A percentile compares a stretch with the other conserved stretches of the same genome.
phyloP scores from a whole-genome alignment of 169 alveolate species.

The Eimeria sp. region DNA sequence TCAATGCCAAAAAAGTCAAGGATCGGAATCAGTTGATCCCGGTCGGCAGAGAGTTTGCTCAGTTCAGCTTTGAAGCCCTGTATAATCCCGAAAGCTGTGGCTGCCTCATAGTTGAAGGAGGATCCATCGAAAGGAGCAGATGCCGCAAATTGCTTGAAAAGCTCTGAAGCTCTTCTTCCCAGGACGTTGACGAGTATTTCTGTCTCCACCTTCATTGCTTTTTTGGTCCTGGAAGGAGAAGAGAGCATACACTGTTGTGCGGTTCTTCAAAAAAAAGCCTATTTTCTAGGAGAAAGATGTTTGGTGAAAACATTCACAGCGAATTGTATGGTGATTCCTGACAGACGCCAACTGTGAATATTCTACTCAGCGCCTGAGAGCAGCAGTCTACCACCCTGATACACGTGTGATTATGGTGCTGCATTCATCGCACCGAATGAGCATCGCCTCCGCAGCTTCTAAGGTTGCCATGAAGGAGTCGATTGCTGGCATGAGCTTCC shows the following conservation, averaged over 20 bases:
- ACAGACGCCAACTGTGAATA: neutral
- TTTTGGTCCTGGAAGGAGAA: conserved; percentile 65
- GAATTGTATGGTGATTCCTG: neutral
- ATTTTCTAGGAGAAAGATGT: neutral
- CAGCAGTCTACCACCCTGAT: neutral
- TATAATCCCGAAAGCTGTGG: conserved; percentile 76
- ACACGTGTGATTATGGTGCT: neutral
- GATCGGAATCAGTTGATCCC: conserved; percentile 74
- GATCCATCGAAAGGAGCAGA: conserved; percentile 81
- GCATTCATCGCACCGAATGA: conserved; percentile 34
- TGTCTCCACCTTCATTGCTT: conserved; percentile 78
- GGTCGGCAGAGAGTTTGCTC: conserved; percentile 62
- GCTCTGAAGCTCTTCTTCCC: conserved; percentile 76
- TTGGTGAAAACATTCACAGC: neutral
- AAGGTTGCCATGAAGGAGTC: conserved; percentile 75
- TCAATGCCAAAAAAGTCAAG: conserved; percentile 83
- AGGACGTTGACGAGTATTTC: conserved; percentile 59
- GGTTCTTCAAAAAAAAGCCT: neutral
- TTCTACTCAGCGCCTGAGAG: neutral
- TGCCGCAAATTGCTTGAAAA: conserved; percentile 52
- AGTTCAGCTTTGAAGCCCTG: conserved; percentile 75
- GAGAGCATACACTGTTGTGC: neutral
- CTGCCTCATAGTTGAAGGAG: conserved; percentile 64
- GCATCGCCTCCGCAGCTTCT: conserved; percentile 81
- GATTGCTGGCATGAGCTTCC: conserved; percentile 65